Evolutionary conservation across 2,329 filamentous ascomycete species (phyloP).

Genomic region (Colletotrichum sojae): DNA sequence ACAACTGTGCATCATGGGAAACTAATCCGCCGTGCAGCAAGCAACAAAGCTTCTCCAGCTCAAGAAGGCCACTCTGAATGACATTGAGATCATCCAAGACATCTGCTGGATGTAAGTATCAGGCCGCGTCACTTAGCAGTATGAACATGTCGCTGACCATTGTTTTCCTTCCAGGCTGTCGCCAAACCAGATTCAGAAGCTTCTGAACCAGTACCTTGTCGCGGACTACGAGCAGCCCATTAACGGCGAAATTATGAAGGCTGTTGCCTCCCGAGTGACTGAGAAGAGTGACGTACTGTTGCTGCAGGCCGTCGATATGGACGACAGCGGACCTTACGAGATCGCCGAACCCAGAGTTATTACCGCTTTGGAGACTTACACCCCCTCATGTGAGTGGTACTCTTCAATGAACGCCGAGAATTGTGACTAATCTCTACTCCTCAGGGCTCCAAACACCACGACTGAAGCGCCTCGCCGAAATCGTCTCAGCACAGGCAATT

Average conservation of each 20-base stretch:
- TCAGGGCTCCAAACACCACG: slow-evolving; percentile 95
- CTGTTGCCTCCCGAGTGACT: slow-evolving; percentile 94
- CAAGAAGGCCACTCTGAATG: slow-evolving; percentile 98
- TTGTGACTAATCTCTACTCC: slow-evolving; percentile 47
- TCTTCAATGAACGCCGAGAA: neutral
- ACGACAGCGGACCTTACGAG: slow-evolving; percentile 97
- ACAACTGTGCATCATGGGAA: neutral
- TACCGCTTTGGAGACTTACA: slow-evolving; percentile 97
- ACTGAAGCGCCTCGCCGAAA: slow-evolving; percentile 96
- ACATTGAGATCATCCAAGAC: slow-evolving; percentile 99
- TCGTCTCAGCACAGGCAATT: slow-evolving; percentile 96
- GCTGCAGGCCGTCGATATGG: slow-evolving; percentile 96
- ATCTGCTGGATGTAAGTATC: slow-evolving; percentile 97
- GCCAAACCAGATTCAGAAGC: slow-evolving; percentile 98
- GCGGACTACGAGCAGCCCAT: slow-evolving; percentile 99
- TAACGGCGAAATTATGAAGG: slow-evolving; percentile 99
- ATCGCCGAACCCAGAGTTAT: slow-evolving; percentile 97
- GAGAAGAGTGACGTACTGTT: slow-evolving; percentile 98
- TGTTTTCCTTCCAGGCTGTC: slow-evolving; percentile 76
- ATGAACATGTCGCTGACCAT: too few relatives aligned
- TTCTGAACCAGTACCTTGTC: slow-evolving; percentile 97
- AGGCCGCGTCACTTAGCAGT: neutral
- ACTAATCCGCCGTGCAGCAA: slow-evolving; percentile 71
- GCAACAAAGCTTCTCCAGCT: slow-evolving; percentile 97
- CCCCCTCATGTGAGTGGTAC: slow-evolving; percentile 85